These are phyloP conservation scores for Meyerozyma carpophila DNA, from an alignment of 1,139 yeast genomes.

Conservation along the genomic window DNA sequence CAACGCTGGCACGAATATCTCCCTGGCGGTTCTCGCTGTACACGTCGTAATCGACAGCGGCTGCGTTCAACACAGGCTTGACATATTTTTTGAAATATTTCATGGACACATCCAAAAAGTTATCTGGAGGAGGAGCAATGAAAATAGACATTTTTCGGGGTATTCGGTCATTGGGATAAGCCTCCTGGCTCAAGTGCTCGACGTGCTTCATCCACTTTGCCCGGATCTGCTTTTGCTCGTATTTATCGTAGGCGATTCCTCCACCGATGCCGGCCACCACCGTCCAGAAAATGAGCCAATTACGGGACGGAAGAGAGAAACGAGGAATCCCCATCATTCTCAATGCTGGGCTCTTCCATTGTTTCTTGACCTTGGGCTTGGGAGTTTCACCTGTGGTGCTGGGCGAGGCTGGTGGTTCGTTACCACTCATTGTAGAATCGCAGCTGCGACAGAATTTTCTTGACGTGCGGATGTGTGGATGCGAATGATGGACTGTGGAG, in stretches of 20 bases:
- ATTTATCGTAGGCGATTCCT: constrained; percentile 72
- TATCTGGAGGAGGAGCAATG: constrained; percentile 95
- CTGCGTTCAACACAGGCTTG: constrained; percentile 82
- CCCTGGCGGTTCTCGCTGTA: constrained; percentile 81
- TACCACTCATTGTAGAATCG: background rate
- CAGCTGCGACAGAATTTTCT: background rate
- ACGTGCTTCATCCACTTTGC: constrained; percentile 63
- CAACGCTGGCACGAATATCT: constrained; percentile 74
- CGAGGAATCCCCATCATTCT: constrained; percentile 82
- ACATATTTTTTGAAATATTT: constrained; percentile 72
- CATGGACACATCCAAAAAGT: constrained; percentile 73
- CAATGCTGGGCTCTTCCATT: constrained; percentile 81
- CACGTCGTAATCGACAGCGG: constrained; percentile 82
- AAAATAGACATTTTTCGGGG: constrained; percentile 80
- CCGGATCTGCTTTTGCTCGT: constrained; percentile 63
- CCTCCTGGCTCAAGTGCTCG: constrained; percentile 37
- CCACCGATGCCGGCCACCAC: constrained; percentile 64
- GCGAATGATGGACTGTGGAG: background rate
- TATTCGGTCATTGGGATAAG: constrained; percentile 32
- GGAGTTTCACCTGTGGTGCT: constrained; percentile 1
- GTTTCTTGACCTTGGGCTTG: constrained; percentile 27
- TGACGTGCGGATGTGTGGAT: background rate
- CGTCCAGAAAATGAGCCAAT: constrained; percentile 89
- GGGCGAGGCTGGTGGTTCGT: background rate
- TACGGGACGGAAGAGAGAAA: constrained; percentile 76